Evolutionary conservation across 2,329 filamentous ascomycete genomes (phyloP), one percentile per base, ranked within the genome.

Genomic region (Ambrosiella xylebori): DNA sequence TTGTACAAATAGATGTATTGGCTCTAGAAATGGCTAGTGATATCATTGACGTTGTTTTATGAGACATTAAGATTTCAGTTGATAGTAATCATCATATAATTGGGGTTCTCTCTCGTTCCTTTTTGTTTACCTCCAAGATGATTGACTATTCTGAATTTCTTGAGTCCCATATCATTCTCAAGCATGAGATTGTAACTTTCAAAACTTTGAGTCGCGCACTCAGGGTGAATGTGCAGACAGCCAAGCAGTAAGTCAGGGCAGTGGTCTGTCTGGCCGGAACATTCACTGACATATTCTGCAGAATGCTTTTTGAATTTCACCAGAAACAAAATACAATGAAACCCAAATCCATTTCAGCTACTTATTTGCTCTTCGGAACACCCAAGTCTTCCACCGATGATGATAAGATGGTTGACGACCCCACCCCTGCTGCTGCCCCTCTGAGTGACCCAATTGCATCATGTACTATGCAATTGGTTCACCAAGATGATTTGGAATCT

Each of bases 251-350:
- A 63, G 79, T 69, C 27, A 27, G 40, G 17, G 4, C 27, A n/a
- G 1, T 7, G 2, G 8, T 19, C 47, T 7, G 17, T 11, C 1
- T 35, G 27, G 38, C 9, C 7, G 9, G 38, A 36, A n/a, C 36
- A 15, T 5, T 36, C 39, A 1, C 41, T 27, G 17, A 49, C 12
- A n/a, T 50, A 27, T n/a, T 56, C 60, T 9, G 56, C 56, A 95
- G 85, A 68, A 94, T 93, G 79, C 80, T 90, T 13, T 94, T 81
- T 70, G 86, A 95, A 38, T 97, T 95, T 64, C 81, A 96, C 68
- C 76, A 77, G 62, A 79, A 76, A 59, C 86, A 95, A 67, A 95
- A 89, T 69, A 76, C 74, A 57, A 87, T 85, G 68, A 85, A 82
- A 61, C 76, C 85, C 0, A 78, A 81, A 19, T 84, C 81, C 35